Base-by-base conservation (phyloP, 2,329 filamentous ascomycete species). In the Celoporthe dispersa region DNA sequence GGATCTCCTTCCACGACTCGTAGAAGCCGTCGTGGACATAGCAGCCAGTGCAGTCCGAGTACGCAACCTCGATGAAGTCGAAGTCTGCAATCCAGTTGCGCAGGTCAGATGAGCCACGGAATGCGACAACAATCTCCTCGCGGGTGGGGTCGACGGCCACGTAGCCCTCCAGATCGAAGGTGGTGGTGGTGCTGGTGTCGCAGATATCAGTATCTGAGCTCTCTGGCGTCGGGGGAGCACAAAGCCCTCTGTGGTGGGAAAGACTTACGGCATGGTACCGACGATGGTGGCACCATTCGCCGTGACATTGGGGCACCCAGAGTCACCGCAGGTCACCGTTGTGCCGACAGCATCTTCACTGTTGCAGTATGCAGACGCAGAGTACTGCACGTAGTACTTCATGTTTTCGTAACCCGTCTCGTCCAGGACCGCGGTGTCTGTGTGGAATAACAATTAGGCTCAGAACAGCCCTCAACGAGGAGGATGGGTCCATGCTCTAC, bases 41-140 rank as follows among this genome's bases (percentile, higher is more conserved):
- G 77, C 89, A 91, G 75, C 77, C 81, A 4, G 78, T 77, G 71
- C 82, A 78, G 2, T 11, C 44, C 7, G 66, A 28, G 44, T 53
- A 68, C 57, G 68, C 22, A 51, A 76, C 66, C 74, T 81, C 76
- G 12, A 78, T 66, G 74, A 88, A 84, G 64, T 80, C 73, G 64
- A 86, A 70, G 75, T 92, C 85, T 66, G 87, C 82, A 73, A 91
- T 81, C 84, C 84, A 91, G 82, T 92, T 92, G 66, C 84, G 84
- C 71, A 90, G 74, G 59, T 86, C 87, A 70, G 79, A 78, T 64
- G 85, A 87, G 73, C 91, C 90, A 55, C 88, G 86, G 79, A 90
- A 83, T 41, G 87, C 83, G 57, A 91, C 77, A 63, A 92, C 86
- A 70, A 92, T 88, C 69, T 87, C 81, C 68, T 82, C 74, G 72